Evolutionary conservation across 2,329 filamentous ascomycete species (phyloP).

Genomic region (Sporothrix inflata): DNA sequence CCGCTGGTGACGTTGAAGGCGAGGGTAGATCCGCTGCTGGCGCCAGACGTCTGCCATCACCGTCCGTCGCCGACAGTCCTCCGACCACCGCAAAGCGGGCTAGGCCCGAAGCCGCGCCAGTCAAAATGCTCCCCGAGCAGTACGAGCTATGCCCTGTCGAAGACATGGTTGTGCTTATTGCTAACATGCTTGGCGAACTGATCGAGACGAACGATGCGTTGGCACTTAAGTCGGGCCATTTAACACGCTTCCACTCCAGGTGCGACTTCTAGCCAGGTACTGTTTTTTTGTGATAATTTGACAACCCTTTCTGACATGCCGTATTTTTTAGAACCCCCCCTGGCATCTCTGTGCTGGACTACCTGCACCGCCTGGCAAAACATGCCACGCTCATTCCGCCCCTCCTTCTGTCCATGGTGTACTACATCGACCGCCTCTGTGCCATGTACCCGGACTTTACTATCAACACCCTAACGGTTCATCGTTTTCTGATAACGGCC

Average conservation of each 20-base stretch:
- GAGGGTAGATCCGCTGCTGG: constrained; percentile 28
- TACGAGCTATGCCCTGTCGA: constrained; percentile 84
- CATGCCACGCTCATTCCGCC: constrained; percentile 93
- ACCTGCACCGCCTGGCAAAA: constrained; percentile 86
- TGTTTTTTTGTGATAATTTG: background rate
- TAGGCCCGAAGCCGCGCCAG: constrained; percentile 53
- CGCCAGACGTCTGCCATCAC: constrained; percentile 33
- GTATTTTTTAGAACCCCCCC: constrained; percentile 62
- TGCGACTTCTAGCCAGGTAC: constrained; percentile 43
- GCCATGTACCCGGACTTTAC: constrained; percentile 92
- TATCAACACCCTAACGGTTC: constrained; percentile 93
- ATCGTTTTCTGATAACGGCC: constrained; percentile 94
- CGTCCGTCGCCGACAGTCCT: constrained; percentile 30
- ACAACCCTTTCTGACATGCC: background rate
- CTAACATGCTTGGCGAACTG: constrained; percentile 93
- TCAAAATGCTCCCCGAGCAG: constrained; percentile 66
- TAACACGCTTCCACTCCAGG: constrained; percentile 96
- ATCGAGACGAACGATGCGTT: constrained; percentile 90
- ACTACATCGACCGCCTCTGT: constrained; percentile 95
- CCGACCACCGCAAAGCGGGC: constrained; percentile 54
- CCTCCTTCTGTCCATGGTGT: constrained; percentile 97
- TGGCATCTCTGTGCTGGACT: constrained; percentile 92
- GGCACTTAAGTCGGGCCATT: constrained; percentile 79
- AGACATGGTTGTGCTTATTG: constrained; percentile 87
- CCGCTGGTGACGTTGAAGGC: constrained; percentile 32